Conservation (phyloP, 345 rosid genomes). For the Brassica rapa region DNA sequence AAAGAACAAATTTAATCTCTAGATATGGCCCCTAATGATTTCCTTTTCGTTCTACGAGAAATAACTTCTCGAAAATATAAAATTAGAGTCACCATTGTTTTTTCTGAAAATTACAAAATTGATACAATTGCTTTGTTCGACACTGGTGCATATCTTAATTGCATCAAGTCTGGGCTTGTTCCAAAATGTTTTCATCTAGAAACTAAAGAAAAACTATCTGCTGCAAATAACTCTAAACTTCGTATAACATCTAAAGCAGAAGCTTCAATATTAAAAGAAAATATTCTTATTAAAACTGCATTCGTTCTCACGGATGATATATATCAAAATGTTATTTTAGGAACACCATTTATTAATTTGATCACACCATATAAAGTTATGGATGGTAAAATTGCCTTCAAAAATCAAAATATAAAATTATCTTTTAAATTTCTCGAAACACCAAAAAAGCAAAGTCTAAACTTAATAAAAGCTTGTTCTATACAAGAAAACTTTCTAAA, state of each 20-base stretch:
- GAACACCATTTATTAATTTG: too few species aligned
- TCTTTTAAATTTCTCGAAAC: not conserved
- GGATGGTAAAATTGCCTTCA: not conserved
- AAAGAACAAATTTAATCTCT: not conserved
- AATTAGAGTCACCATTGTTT: not conserved
- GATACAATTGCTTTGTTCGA: not conserved
- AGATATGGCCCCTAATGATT: not conserved
- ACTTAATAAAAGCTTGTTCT: not conserved
- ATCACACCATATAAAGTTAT: too few species aligned
- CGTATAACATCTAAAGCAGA: too few species aligned
- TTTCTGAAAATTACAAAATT: not conserved
- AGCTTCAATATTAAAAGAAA: too few species aligned
- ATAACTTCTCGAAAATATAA: not conserved
- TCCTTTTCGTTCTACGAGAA: not conserved
- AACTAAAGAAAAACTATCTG: too few species aligned
- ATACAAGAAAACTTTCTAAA: not conserved
- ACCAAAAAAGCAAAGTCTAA: not conserved
- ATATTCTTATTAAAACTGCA: too few species aligned
- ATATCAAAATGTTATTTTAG: too few species aligned
- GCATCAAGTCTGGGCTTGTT: too few species aligned
- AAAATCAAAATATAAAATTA: not conserved
- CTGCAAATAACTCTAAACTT: too few species aligned
- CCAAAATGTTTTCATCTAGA: too few species aligned
- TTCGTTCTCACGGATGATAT: too few species aligned
- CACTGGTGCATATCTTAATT: not conserved